Conservation (phyloP, 1,284 basidiomycete genomes). For the Heliocybe sulcata region DNA sequence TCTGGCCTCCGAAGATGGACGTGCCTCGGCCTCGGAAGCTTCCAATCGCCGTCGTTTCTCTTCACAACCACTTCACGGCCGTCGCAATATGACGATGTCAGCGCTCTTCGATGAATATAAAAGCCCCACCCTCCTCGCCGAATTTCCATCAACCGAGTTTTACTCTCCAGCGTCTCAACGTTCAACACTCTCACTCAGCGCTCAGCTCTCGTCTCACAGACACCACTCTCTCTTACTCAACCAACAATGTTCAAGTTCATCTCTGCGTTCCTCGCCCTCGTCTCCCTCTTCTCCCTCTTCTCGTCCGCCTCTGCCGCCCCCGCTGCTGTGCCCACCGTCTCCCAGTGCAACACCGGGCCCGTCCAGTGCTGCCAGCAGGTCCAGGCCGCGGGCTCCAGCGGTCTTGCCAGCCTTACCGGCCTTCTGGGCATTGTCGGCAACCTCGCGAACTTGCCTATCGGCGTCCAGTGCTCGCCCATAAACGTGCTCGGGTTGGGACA, state of each 20-base stretch:
- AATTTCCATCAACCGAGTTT: no score
- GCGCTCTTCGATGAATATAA: no score
- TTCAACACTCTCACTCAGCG: no score
- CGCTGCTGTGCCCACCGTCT: conserved; percentile 1
- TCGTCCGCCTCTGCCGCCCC: conserved; percentile 1
- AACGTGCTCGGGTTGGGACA: neutral
- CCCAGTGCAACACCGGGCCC: conserved; percentile 20
- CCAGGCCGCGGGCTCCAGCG: conserved; percentile 3
- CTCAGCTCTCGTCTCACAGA: no score
- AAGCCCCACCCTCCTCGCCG: no score
- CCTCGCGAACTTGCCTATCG: neutral
- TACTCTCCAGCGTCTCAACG: no score
- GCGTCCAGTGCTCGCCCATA: neutral
- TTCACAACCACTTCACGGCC: no score
- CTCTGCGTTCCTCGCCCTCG: neutral
- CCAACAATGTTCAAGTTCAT: neutral
- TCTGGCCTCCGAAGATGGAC: no score
- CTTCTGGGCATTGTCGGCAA: neutral
- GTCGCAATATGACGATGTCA: no score
- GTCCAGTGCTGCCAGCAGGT: conserved; percentile 23
- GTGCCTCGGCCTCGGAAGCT: no score
- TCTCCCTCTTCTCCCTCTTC: neutral
- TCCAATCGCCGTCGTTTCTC: no score
- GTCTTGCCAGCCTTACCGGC: neutral
- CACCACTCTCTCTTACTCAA: neutral